A percentile compares a stretch with the other conserved stretches of the same genome.
Conservation (phyloP, 140 eudicot species). For the Stevia rebaudiana region DNA sequence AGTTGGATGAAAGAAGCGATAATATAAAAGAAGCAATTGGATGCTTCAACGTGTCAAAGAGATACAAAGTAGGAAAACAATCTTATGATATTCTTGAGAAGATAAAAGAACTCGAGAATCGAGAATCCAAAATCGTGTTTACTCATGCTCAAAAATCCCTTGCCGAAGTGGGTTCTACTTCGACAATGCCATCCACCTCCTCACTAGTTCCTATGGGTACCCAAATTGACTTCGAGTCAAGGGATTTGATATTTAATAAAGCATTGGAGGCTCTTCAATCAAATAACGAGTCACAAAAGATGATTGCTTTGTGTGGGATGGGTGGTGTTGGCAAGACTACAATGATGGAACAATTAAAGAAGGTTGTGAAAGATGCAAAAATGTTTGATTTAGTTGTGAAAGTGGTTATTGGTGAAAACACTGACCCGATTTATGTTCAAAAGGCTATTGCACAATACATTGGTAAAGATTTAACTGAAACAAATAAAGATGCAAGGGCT, state of each 20-base stretch:
- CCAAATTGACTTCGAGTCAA: not conserved
- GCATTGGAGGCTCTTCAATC: conserved; percentile 7
- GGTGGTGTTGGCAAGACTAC: no score
- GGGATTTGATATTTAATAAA: not conserved
- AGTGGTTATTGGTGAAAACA: no score
- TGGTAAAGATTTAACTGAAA: no score
- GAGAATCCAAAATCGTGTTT: no score
- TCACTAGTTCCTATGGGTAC: not conserved
- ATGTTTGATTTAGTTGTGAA: no score
- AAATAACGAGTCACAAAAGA: not conserved
- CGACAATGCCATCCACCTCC: not conserved
- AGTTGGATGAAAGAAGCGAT: not conserved
- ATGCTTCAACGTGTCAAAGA: conserved; percentile 5
- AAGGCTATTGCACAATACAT: no score
- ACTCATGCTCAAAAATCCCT: not conserved
- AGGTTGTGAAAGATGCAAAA: no score
- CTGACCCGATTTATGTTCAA: no score
- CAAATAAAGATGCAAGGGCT: no score
- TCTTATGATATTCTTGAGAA: not conserved
- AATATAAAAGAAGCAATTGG: not conserved
- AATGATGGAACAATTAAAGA: no score
- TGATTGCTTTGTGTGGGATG: no score
- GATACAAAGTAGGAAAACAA: conserved; percentile 10
- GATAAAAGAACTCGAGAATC: not conserved
- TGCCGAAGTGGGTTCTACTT: no score